These are phyloP conservation scores for Neospermospora avenae DNA, from an alignment of 2,329 filamentous ascomycete genomes.

Conservation along the genomic window DNA sequence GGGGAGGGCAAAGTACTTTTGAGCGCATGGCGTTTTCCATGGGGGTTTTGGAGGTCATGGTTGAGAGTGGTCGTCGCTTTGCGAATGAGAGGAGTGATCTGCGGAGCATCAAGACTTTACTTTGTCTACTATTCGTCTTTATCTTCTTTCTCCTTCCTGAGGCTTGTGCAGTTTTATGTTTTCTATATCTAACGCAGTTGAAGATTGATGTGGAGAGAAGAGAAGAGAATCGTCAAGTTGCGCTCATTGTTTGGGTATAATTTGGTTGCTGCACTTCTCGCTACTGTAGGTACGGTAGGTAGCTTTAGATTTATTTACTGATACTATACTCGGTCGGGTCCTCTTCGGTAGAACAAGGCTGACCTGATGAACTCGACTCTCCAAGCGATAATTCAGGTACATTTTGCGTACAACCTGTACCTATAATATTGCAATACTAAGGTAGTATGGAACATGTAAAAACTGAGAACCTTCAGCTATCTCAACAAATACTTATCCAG, in stretches of 20 bases:
- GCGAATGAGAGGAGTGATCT: conserved; percentile 9
- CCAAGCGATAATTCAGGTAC: too few relatives aligned
- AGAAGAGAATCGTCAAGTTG: not conserved
- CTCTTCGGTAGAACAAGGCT: not conserved
- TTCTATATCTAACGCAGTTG: too few relatives aligned
- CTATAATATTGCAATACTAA: too few relatives aligned
- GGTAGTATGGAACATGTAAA: too few relatives aligned
- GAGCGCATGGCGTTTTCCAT: conserved; percentile 79
- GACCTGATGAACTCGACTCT: too few relatives aligned
- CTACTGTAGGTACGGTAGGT: not conserved
- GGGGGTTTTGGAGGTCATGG: conserved; percentile 63
- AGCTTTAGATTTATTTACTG: not conserved
- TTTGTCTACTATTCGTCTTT: not conserved
- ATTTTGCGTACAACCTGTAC: too few relatives aligned
- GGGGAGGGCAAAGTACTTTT: conserved; percentile 54
- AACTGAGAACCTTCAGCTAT: too few relatives aligned
- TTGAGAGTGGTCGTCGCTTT: conserved; percentile 32
- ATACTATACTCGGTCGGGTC: not conserved
- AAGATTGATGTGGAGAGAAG: not conserved
- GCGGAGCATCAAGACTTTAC: conserved; percentile 10
- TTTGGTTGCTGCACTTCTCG: not conserved
- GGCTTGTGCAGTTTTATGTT: not conserved
- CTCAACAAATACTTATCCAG: too few relatives aligned
- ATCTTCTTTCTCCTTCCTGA: not conserved
- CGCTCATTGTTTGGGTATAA: not conserved